Conservation (phyloP, 2,329 filamentous ascomycete genomes). For the Pyrenophora teres region DNA sequence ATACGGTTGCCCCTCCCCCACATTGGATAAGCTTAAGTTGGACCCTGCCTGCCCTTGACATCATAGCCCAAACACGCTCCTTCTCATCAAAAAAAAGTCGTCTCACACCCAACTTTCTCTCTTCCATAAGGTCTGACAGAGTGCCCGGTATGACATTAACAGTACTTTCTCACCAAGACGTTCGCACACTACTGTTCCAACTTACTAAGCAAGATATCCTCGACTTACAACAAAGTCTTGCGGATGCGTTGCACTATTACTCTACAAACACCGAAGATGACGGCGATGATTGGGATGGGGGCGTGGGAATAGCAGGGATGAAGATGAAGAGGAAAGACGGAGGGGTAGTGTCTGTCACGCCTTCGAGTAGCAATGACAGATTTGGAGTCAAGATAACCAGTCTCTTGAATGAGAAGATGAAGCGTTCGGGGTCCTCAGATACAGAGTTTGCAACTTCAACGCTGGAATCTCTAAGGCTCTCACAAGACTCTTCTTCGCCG, state of each 20-base stretch:
- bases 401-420: conserved; percentile 46
- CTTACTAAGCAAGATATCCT: conserved; percentile 62
- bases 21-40: conserved; percentile 12
- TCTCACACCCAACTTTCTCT: too few species aligned
- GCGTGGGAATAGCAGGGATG: conserved; percentile 66
- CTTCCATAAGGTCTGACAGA: accelerated
- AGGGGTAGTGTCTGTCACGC: conserved; percentile 69
- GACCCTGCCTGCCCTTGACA: conserved; percentile 2
- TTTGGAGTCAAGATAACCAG: conserved; percentile 70
- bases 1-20: conserved; percentile 25
- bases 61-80: neutral
- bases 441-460: conserved; percentile 43
- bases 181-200: conserved; percentile 60
- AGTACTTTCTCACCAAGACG: conserved; percentile 61
- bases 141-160: conserved; percentile 61
- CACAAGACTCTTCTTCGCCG: conserved; percentile 23
- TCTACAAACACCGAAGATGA: conserved; percentile 65
- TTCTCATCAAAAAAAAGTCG: neutral
- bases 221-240: conserved; percentile 62
- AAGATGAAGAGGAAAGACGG: conserved; percentile 65
- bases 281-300: conserved; percentile 59
- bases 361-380: conserved; percentile 63
- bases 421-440: conserved; percentile 20
- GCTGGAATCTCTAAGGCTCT: conserved; percentile 36
- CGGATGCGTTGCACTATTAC: conserved; percentile 67